These are phyloP conservation scores for Candida tibetensis DNA, from an alignment of 805 yeast genomes.

Conservation along the genomic window DNA sequence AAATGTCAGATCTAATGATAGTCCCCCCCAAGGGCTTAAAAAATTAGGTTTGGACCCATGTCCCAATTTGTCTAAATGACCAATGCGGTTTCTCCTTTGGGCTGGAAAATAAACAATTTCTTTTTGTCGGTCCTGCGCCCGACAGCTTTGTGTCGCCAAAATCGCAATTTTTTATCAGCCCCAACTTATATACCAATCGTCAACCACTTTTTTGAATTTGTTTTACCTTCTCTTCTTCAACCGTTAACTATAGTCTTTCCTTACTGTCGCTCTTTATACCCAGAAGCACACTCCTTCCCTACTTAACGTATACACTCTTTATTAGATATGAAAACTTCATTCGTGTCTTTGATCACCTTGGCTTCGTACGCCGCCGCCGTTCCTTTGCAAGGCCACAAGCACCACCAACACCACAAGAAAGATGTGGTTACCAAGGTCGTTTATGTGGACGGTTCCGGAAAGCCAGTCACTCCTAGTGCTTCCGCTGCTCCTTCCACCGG, in stretches of 20 bases:
- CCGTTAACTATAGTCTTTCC: constrained; percentile 29
- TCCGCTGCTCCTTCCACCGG: constrained; percentile 5
- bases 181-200: neutral
- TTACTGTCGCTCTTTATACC: constrained; percentile 11
- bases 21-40: neutral
- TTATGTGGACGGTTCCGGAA: constrained; percentile 31
- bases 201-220: neutral
- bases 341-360: constrained; percentile 23
- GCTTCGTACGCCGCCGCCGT: constrained; percentile 31
- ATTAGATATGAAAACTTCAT: constrained; percentile 30
- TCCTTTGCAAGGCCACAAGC: constrained; percentile 34
- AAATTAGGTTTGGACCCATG: neutral
- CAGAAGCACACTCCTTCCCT: constrained; percentile 10
- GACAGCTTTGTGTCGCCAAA: neutral
- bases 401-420: constrained; percentile 38
- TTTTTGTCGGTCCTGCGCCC: constrained; percentile 3
- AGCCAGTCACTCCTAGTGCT: constrained; percentile 13
- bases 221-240: constrained; percentile 3
- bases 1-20: neutral
- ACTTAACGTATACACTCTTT: constrained; percentile 4
- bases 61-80: constrained; percentile 4
- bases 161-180: constrained; percentile 1
- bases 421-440: constrained; percentile 39
- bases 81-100: constrained; percentile 1
- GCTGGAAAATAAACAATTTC: constrained; percentile 6